Evolutionary conservation across 75 land plant genomes (phyloP), one percentile per base, ranked within the genome.

Genomic region (Cryptomeria japonica): DNA sequence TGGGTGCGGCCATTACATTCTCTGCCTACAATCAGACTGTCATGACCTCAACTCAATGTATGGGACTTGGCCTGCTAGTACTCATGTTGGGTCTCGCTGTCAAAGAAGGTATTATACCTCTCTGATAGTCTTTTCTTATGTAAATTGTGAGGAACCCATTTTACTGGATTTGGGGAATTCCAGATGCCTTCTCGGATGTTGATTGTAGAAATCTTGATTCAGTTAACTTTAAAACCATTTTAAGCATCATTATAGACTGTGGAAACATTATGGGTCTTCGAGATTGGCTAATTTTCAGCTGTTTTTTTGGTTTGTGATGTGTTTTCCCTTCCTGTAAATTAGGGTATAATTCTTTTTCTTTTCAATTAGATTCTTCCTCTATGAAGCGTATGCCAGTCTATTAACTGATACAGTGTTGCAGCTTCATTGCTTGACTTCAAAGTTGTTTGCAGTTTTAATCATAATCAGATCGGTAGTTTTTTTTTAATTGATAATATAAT

Each of bases 81-180:
- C 91, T 93, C 56, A 34, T 90, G 41, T 85, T 92, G 42, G 92
- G 91, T 14, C 88, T 93, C 37, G 87, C 91, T 79, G 91, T 93
- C 16, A 93, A 85, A 58, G 94, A 93, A 90, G 94, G 36, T 31
- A 4, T 73, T 12, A 73, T 73, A 73, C 76, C 76, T 8, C 76
- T 73, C 76, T 73, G 76, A 73, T 73, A 73, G 32, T 32, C 32
- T 73, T 73, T 4, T 73, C 36, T 7, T 49, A 32, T 32, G 34
- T 31, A 73, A 61, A 61, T 5, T 19, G 68, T 19, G 68, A 61
- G 25, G 68, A 61, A 61, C 68, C 68, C 68, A 61, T 61, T 22
- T 61, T 61, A 19, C 68, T 61, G 28, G 18, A 25, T 61, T 25
- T 61, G 28, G 68, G 64, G 28, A 61, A 61, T 22, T 61, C 7